Evolutionary conservation across 2,329 filamentous ascomycete species (phyloP).

Genomic region (Cladobotryum protrusum): DNA sequence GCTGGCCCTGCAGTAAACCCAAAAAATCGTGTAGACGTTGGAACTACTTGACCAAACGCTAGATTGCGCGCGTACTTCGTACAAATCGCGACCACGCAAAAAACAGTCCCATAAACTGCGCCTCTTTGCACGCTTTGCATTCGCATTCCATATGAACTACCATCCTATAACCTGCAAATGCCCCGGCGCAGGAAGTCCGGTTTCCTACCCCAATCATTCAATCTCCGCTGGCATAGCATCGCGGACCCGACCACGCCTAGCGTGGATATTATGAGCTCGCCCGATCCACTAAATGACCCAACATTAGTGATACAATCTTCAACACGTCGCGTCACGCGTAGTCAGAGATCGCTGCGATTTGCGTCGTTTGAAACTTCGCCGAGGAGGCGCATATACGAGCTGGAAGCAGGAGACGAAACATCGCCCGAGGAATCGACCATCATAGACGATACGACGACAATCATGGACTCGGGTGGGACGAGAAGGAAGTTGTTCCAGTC

Average conservation of each 20-base stretch:
- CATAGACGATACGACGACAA: conserved; percentile 24
- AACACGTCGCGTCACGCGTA: conserved; percentile 39
- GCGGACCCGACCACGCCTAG: conserved; percentile 31
- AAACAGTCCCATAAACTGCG: background rate
- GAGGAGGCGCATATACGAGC: conserved; percentile 50
- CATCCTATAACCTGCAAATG: conserved; percentile 22
- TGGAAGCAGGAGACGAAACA: conserved; percentile 45
- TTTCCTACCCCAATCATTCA: conserved; percentile 22
- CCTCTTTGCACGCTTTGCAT: background rate
- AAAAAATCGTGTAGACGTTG: background rate
- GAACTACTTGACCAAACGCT: background rate
- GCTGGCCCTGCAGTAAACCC: conserved; percentile 6
- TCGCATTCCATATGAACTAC: conserved; percentile 8
- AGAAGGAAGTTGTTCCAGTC: conserved; percentile 39
- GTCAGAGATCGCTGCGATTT: conserved; percentile 35
- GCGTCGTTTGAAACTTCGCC: conserved; percentile 38
- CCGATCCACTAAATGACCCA: conserved; percentile 43
- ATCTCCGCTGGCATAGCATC: conserved; percentile 31
- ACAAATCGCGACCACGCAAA: background rate
- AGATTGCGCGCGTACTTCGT: background rate
- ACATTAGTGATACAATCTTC: conserved; percentile 28
- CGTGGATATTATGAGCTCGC: conserved; percentile 43
- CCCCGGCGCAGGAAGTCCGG: conserved; percentile 21
- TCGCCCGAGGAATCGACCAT: conserved; percentile 48
- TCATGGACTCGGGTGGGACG: conserved; percentile 25